Percentiles rank a stretch among this genome's conserved stretches.
Conservation (phyloP, 768 basidiomycete species). For the Thelephora ganbajun region DNA sequence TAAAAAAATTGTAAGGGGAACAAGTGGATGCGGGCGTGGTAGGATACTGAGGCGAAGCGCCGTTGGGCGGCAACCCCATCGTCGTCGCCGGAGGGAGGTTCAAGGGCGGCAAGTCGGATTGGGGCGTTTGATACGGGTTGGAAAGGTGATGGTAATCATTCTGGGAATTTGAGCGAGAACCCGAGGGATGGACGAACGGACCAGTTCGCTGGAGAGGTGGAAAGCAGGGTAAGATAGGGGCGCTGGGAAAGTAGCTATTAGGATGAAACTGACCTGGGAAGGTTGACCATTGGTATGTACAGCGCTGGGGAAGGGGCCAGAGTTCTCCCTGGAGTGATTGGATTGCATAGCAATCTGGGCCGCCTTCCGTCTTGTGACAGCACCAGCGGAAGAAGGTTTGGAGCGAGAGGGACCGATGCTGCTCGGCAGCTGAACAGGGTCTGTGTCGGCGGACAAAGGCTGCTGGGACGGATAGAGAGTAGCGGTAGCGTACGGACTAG, state of each 20-base stretch:
- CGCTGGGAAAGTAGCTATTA: too few relatives aligned
- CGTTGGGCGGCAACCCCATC: background rate
- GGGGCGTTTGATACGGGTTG: background rate
- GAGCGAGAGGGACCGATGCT: background rate
- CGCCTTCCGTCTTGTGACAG: background rate
- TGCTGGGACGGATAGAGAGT: background rate
- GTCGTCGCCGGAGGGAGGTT: background rate
- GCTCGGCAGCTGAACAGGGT: background rate
- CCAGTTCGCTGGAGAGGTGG: too few relatives aligned
- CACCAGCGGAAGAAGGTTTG: background rate
- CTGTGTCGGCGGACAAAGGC: background rate
- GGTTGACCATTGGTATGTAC: background rate
- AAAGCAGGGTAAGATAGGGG: too few relatives aligned
- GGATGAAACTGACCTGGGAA: background rate
- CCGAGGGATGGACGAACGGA: background rate
- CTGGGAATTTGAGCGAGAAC: background rate
- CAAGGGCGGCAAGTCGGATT: background rate
- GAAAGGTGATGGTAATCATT: background rate
- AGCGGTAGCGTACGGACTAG: background rate
- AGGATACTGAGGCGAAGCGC: background rate
- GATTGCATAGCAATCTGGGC: background rate
- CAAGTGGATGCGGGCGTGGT: background rate
- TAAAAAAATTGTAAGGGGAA: conserved; percentile 9
- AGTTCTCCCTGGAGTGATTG: background rate
- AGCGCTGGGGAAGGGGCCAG: background rate